Base-by-base conservation (phyloP, 2,329 filamentous ascomycete genomes). In the Coniella lustricola region DNA sequence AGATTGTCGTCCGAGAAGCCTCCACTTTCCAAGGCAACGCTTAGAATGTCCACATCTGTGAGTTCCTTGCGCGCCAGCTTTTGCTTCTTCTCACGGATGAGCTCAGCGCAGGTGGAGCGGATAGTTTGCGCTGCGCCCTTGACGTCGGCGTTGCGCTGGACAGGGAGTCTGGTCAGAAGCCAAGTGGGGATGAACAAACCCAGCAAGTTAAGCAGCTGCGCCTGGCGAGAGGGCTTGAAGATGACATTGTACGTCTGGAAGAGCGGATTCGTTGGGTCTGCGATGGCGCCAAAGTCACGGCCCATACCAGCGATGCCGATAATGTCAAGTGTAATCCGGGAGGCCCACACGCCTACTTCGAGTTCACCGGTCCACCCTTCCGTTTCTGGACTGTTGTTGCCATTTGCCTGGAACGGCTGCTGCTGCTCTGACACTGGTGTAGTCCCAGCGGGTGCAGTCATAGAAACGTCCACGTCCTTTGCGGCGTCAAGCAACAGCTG, bases 1-100 rank as follows among this genome's bases (percentile, higher is more conserved):
- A 95, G 77, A 52, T 88, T 81, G 42, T 89, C 85, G 54, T 93
- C 87, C 12, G 69, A 77, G 66, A 94, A 93, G 5, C 74, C 80
- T 40, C 85, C 86, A 34, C 82, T 88, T 61, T 84, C 77, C 41
- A 95, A 71, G 14, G 89, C 89, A 0, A 91, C 85, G 1, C 84
- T 88, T 31, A 95, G 71, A 50, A 95, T 93, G 63, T 95, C 89
- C 7, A 79, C 64, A 39, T 82, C 81, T 1, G 66, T 67, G 20
- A 67, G 64, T 51, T 76, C 69, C 51, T 75, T 72, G 51, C 69
- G 67, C 32, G 63, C 67, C 38, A 73, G 59, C 57, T 69, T 72
- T 36, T 63, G 71, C 58, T 84, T 82, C 71, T 94, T 95, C 53
- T 82, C 71, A 1, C 68, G 68, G 56, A 96, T 83, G 31, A 95